These are phyloP conservation scores for Suillus placidus DNA, from an alignment of 768 basidiomycete genomes.

Conservation along the genomic window DNA sequence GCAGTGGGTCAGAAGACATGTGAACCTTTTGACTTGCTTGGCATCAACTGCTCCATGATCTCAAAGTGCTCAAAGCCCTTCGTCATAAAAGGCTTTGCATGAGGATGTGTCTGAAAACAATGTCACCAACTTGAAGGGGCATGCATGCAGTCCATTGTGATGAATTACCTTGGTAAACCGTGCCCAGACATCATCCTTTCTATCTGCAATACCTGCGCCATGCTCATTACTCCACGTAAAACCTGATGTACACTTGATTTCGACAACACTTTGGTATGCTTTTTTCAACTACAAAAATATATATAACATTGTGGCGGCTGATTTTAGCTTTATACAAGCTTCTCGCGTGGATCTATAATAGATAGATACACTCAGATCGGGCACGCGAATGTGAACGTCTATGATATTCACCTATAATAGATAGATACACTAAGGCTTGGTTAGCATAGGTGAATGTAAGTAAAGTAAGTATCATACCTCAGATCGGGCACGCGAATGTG, in stretches of 20 bases:
- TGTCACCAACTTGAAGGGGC: neutral
- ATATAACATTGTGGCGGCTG: neutral
- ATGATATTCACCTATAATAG: no score
- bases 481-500: no score
- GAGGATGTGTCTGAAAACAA: neutral
- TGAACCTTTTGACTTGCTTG: neutral
- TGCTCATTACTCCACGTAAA: conserved; percentile 2
- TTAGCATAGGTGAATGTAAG: no score
- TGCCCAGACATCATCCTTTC: neutral
- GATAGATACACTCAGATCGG: no score
- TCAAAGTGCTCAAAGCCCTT: neutral
- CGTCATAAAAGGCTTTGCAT: neutral
- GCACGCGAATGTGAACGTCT: no score
- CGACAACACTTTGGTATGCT: neutral
- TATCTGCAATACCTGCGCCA: neutral
- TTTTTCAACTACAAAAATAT: neutral
- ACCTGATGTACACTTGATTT: conserved; percentile 2
- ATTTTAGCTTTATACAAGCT: no score
- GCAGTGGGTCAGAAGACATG: neutral
- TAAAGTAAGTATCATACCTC: no score
- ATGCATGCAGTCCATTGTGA: neutral
- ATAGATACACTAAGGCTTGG: no score
- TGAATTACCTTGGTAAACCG: neutral
- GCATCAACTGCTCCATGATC: neutral
- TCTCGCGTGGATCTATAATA: no score